Evolutionary conservation across 768 basidiomycete genomes (phyloP).

Genomic region (Boletus coccyginus): DNA sequence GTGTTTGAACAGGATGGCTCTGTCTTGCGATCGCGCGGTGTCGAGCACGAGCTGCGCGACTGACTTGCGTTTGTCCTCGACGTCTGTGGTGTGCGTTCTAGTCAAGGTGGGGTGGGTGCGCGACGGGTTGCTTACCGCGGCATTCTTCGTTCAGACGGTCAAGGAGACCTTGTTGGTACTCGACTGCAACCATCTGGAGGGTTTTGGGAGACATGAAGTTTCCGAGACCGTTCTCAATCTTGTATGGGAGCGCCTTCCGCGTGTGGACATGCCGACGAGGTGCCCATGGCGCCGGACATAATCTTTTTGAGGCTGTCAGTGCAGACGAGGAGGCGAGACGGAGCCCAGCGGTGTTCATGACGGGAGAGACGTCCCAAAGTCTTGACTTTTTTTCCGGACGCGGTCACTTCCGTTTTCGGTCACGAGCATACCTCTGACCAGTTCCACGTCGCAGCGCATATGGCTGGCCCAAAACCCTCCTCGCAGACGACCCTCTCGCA

Average conservation of each 20-base stretch:
- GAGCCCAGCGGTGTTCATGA: conserved; percentile 23
- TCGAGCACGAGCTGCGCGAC: conserved; percentile 73
- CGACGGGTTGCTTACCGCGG: conserved; percentile 48
- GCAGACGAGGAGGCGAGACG: conserved; percentile 23
- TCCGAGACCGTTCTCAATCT: conserved; percentile 68
- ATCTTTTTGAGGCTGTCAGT: conserved; percentile 10
- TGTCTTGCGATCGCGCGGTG: conserved; percentile 54
- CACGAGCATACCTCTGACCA: too few relatives aligned
- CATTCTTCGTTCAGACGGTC: conserved; percentile 74
- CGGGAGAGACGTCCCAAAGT: neutral
- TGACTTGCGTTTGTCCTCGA: conserved; percentile 50
- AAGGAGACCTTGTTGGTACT: conserved; percentile 85
- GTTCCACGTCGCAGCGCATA: conserved; percentile 23
- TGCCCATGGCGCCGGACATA: conserved; percentile 14
- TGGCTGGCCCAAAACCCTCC: conserved; percentile 38
- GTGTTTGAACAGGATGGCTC: conserved; percentile 81
- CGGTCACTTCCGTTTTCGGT: conserved; percentile 12
- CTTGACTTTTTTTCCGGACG: conserved; percentile 1
- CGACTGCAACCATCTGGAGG: conserved; percentile 67
- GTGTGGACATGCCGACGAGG: conserved; percentile 45
- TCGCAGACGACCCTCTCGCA: conserved; percentile 27
- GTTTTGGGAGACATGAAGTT: conserved; percentile 75
- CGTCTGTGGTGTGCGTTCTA: conserved; percentile 37
- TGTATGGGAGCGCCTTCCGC: conserved; percentile 58
- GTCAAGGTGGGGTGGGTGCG: neutral